Evolutionary conservation across 2,329 filamentous ascomycete genomes (phyloP).

Genomic region (Fusarium sp.): DNA sequence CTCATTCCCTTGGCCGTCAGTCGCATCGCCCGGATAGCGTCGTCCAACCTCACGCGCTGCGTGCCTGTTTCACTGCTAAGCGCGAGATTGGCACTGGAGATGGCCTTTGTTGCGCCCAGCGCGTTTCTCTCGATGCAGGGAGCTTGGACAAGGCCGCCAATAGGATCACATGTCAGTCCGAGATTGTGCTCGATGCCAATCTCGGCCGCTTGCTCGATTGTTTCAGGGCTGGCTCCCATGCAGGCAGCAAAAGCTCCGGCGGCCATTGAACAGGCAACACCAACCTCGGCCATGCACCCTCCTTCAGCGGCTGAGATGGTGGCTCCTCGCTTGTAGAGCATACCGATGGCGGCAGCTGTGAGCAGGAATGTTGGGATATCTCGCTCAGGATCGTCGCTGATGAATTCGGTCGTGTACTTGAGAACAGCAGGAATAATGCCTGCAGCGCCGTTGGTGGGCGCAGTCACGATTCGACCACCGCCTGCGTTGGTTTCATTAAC

Average conservation of each 20-base stretch:
- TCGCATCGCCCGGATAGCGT: constrained; percentile 63
- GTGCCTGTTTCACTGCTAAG: constrained; percentile 58
- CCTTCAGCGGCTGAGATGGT: constrained; percentile 64
- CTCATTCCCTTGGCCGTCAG: constrained; percentile 63
- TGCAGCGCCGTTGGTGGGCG: constrained; percentile 62
- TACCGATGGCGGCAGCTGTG: constrained; percentile 61
- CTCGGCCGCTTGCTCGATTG: constrained; percentile 62
- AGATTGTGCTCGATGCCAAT: constrained; percentile 65
- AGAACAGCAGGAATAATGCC: constrained; percentile 63
- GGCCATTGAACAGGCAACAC: constrained; percentile 64
- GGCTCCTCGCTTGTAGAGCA: constrained; percentile 64
- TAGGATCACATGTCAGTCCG: constrained; percentile 62
- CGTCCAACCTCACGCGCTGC: constrained; percentile 61
- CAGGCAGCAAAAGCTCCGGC: constrained; percentile 62
- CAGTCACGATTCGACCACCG: constrained; percentile 62
- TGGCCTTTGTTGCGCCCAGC: constrained; percentile 62
- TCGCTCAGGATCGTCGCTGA: constrained; percentile 61
- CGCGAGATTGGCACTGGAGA: constrained; percentile 62
- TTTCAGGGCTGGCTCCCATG: constrained; percentile 62
- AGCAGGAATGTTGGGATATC: constrained; percentile 62
- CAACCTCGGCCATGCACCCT: constrained; percentile 65
- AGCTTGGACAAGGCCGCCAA: constrained; percentile 62
- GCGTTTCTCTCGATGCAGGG: constrained; percentile 64
- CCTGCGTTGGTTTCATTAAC: constrained; percentile 65
- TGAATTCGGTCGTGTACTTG: constrained; percentile 62